A percentile compares a stretch with the other conserved stretches of the same genome.
phyloP scores from a whole-genome alignment of 2,329 filamentous ascomycete species.

The Monilinia vaccinii-corymbosi region DNA sequence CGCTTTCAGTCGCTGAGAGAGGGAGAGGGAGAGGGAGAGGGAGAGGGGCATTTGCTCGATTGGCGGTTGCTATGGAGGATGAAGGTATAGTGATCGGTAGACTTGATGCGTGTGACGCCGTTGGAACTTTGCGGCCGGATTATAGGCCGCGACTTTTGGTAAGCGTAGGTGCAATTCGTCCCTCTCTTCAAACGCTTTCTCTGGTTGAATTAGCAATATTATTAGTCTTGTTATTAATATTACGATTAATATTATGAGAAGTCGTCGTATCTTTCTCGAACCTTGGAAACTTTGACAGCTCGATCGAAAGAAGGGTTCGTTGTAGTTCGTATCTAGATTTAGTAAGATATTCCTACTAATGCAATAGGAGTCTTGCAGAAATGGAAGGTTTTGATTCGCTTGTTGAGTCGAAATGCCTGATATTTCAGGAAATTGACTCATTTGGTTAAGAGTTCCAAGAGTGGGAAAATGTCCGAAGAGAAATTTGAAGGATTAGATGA shows the following conservation, averaged over 20 bases:
- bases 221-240: too few species aligned
- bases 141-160: conserved; percentile 3
- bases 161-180: background rate
- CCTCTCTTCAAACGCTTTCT: background rate
- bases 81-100: conserved; percentile 14
- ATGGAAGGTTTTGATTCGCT: conserved; percentile 10
- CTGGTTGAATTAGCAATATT: too few species aligned
- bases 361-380: conserved; percentile 11
- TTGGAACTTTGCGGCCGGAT: conserved; percentile 20
- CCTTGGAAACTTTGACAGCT: background rate
- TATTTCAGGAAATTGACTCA: conserved; percentile 1
- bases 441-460: too few species aligned
- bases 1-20: conserved; percentile 20
- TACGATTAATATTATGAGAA: background rate
- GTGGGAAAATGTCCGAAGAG: background rate
- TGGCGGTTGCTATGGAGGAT: conserved; percentile 17
- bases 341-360: conserved; percentile 2
- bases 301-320: conserved; percentile 6
- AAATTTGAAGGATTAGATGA: background rate
- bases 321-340: background rate
- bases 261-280: too few species aligned
- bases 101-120: conserved; percentile 25
- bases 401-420: conserved; percentile 7
- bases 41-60: conserved; percentile 12
- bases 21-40: too few species aligned